These are phyloP conservation scores for Gloeopeniophorella convolvens DNA, from an alignment of 768 basidiomycete genomes.

Conservation along the genomic window DNA sequence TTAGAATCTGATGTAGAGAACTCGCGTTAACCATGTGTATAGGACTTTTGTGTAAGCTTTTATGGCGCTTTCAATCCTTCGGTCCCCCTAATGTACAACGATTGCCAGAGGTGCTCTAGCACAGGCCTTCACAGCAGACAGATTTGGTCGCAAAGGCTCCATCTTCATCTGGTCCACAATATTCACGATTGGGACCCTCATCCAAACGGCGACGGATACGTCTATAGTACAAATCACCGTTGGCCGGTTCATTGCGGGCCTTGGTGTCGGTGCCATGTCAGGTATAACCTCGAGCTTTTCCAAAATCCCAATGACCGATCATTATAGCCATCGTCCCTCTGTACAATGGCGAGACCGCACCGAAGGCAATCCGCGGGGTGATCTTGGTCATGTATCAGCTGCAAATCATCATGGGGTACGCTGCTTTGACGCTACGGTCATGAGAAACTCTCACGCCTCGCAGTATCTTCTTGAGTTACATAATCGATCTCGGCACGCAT, in stretches of 20 bases:
- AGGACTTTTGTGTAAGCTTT: constrained; percentile 21
- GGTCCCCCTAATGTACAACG: constrained; percentile 27
- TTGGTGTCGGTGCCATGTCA: constrained; percentile 71
- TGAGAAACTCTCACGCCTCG: background rate
- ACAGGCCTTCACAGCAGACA: constrained; percentile 71
- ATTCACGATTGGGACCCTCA: constrained; percentile 61
- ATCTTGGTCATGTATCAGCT: constrained; percentile 70
- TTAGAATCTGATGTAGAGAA: background rate
- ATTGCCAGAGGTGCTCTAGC: constrained; percentile 43
- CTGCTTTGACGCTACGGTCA: background rate
- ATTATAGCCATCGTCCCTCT: no score
- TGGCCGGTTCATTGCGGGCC: constrained; percentile 69
- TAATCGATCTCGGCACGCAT: constrained; percentile 65
- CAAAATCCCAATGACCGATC: no score
- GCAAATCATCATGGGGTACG: constrained; percentile 66
- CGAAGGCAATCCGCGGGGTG: constrained; percentile 66
- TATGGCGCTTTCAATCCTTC: no score
- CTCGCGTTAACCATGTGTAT: background rate
- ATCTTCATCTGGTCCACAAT: constrained; percentile 71
- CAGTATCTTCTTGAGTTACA: constrained; percentile 68
- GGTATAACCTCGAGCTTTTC: no score
- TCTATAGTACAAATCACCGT: constrained; percentile 62
- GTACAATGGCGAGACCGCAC: constrained; percentile 75
- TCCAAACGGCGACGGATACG: constrained; percentile 59
- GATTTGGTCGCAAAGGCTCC: constrained; percentile 66